Evolutionary conservation across 1,284 basidiomycete species (phyloP).

Genomic region (Singerocomus rubriflavus): DNA sequence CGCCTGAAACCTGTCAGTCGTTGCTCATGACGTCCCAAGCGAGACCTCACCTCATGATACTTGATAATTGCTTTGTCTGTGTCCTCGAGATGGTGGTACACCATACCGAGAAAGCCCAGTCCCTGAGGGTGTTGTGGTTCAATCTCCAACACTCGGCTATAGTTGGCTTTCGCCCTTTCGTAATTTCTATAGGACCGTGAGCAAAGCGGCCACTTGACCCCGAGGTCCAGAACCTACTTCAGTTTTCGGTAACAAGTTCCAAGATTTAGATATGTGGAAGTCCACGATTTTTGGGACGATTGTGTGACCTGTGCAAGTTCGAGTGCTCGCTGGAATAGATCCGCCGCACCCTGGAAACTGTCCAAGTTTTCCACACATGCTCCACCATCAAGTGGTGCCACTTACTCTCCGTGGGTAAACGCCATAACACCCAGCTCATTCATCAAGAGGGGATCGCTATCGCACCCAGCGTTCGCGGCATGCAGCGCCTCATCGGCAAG

Average conservation of each 20-base stretch:
- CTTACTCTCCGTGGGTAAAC: constrained; percentile 82
- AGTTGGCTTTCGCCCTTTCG: constrained; percentile 67
- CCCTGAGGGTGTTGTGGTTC: constrained; percentile 78
- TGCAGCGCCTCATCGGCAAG: constrained; percentile 87
- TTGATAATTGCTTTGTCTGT: constrained; percentile 78
- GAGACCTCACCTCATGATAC: constrained; percentile 77
- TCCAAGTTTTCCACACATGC: constrained; percentile 4
- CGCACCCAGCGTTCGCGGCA: constrained; percentile 77
- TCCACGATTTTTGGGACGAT: constrained; percentile 81
- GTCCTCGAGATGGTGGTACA: constrained; percentile 71
- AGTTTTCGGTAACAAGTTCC: constrained; percentile 84
- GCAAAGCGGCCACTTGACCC: neutral
- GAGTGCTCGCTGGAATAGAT: constrained; percentile 71
- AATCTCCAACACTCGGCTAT: constrained; percentile 75
- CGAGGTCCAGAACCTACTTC: constrained; percentile 45
- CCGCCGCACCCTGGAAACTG: constrained; percentile 66
- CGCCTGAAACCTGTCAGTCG: constrained; percentile 47
- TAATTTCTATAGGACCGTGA: constrained; percentile 49
- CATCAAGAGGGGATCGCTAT: constrained; percentile 82
- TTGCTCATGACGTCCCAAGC: neutral
- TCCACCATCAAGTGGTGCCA: constrained; percentile 18
- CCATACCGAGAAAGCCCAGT: constrained; percentile 81
- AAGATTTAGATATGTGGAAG: constrained; percentile 85
- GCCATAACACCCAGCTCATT: constrained; percentile 95
- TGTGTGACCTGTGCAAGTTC: constrained; percentile 78